Conservation (phyloP, 208 protist genomes). For the Acanthamoeba lenticulata region DNA sequence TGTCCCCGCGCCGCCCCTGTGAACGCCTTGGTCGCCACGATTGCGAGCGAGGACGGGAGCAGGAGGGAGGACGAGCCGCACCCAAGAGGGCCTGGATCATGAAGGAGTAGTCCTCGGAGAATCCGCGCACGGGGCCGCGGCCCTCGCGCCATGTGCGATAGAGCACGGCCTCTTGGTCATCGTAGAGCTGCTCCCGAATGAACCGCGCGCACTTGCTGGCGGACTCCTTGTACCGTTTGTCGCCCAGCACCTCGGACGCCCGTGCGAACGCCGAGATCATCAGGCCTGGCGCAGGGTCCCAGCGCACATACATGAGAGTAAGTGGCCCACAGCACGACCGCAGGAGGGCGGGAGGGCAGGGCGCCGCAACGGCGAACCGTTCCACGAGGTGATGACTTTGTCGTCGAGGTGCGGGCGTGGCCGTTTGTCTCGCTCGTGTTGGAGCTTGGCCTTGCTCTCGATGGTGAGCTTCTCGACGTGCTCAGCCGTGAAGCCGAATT, state of each 20-base stretch:
- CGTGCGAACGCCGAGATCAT: constrained; percentile 50
- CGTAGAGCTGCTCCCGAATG: constrained; percentile 65
- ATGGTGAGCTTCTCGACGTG: background rate
- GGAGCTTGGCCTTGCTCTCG: background rate
- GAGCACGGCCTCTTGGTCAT: background rate
- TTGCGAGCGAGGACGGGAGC: background rate
- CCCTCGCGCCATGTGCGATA: constrained; percentile 70
- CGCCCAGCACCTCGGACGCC: constrained; percentile 23
- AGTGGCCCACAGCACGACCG: too few species aligned
- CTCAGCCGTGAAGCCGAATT: constrained; percentile 58
- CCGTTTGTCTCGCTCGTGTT: constrained; percentile 35
- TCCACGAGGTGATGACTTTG: constrained; percentile 79
- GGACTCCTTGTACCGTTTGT: constrained; percentile 47
- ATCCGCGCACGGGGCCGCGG: constrained; percentile 61
- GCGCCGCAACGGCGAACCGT: constrained; percentile 29
- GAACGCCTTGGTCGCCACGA: background rate
- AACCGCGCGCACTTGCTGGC: constrained; percentile 67
- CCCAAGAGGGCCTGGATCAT: background rate
- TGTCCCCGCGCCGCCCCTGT: background rate
- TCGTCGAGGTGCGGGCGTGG: constrained; percentile 73
- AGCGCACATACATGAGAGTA: too few species aligned
- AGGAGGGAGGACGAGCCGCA: background rate
- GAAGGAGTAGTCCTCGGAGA: constrained; percentile 77
- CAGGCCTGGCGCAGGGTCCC: background rate
- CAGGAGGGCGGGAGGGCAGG: background rate